Base-by-base conservation (phyloP, 2,329 filamentous ascomycete species). In the Chaetomium sp. region DNA sequence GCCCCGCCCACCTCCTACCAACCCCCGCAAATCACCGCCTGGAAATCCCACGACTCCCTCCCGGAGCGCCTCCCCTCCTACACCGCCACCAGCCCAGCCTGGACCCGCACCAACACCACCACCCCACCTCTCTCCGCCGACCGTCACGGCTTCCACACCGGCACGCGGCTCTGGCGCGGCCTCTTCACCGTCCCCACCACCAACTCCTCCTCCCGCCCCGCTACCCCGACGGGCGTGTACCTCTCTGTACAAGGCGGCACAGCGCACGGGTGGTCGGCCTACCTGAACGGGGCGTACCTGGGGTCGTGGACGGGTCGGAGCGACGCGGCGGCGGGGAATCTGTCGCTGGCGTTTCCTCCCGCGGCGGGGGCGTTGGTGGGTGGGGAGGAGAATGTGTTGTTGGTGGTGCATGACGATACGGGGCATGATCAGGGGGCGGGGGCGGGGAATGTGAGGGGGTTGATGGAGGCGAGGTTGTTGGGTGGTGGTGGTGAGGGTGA, bases 131-230 rank as follows among this genome's bases (percentile, higher is more conserved):
- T 62, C 31, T 57, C 50, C 45, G 60, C 60, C n/a, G 42, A 57
- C 45, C n/a, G 31, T 2, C 51, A 62, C 54, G 54, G 54, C 10
- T 62, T 62, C 49, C 60, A 62, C 60, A 62, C 60, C 23, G 60
- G 60, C 53, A 51, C 50, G 29, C 60, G 42, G 29, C 60, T 62
- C 21, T 62, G 53, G 53, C 60, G 60, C 29, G 60, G 42, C 21
- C 21, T 13, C 10, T 62, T 62, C 42, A 12, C 53, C 19, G 3
- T 5, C 2, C 4, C 25, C 4, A 0, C 27, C 2, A n/a, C 23
- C 19, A 29, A 49, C 54, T 13, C 27, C 25, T n/a, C n/a, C n/a
- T n/a, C n/a, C n/a, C n/a, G n/a, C n/a, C n/a, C n/a, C n/a, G 19
- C 16, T 6, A 10, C 53, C 12, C 38, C 60, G 4, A 62, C 42